These are phyloP conservation scores for Fusarium continuum DNA, from an alignment of 2,329 filamentous ascomycete genomes.

Conservation along the genomic window DNA sequence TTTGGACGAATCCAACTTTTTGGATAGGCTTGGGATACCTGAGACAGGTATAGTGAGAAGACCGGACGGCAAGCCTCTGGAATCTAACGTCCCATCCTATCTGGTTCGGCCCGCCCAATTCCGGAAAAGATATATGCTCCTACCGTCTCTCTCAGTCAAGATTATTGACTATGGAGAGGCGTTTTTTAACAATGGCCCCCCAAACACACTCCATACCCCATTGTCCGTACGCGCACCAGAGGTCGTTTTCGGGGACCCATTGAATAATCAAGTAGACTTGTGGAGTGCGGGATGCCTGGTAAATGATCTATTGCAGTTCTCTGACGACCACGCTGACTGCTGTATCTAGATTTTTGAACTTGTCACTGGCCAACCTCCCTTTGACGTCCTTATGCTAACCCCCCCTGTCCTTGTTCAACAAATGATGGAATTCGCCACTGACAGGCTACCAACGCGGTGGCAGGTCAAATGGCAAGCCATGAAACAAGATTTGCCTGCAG, in stretches of 20 bases:
- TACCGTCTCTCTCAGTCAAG: slow-evolving; percentile 15
- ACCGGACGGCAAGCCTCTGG: not conserved
- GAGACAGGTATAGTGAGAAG: slow-evolving; percentile 11
- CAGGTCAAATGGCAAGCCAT: slow-evolving; percentile 17
- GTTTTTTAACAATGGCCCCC: slow-evolving; percentile 12
- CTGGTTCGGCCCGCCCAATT: slow-evolving; percentile 18
- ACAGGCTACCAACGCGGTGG: slow-evolving; percentile 30
- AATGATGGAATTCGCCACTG: slow-evolving; percentile 24
- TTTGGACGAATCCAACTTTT: slow-evolving; percentile 10
- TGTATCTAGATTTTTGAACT: slow-evolving; percentile 35
- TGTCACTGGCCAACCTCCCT: slow-evolving; percentile 38
- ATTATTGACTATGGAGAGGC: slow-evolving; percentile 39
- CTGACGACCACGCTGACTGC: not conserved
- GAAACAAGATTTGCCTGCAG: not conserved
- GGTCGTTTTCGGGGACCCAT: slow-evolving; percentile 28
- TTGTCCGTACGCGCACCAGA: slow-evolving; percentile 33
- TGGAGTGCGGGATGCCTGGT: slow-evolving; percentile 38
- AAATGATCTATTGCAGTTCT: not conserved
- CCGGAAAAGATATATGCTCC: not conserved
- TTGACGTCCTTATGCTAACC: slow-evolving; percentile 30
- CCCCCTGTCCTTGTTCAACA: slow-evolving; percentile 18
- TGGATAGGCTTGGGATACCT: slow-evolving; percentile 9
- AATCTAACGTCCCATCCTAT: slow-evolving; percentile 2
- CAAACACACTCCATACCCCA: slow-evolving; percentile 24
- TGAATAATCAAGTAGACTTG: slow-evolving; percentile 33